Percentiles rank a stretch among this genome's conserved stretches.
These are phyloP conservation scores for Eryngium alpinum DNA, from an alignment of 140 eudicot genomes.

Conservation along the genomic window DNA sequence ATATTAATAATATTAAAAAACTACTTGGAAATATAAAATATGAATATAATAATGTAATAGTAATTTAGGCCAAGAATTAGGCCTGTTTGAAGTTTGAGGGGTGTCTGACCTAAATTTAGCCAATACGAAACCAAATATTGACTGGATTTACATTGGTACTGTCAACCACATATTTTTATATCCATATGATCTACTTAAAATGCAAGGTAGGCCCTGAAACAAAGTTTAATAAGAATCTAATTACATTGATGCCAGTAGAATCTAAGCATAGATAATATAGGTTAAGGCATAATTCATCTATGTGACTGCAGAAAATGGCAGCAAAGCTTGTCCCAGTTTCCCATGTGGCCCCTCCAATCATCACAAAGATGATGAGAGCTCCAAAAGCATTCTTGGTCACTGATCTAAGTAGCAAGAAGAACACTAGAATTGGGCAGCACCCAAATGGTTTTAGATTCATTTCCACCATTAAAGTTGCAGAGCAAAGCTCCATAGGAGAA, in stretches of 20 bases:
- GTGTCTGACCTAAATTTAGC: no score
- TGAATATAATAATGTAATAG: no score
- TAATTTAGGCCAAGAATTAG: no score
- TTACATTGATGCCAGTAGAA: background rate
- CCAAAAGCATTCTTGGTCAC: constrained; percentile 27
- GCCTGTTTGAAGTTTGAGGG: no score
- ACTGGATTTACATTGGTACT: no score
- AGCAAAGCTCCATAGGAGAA: constrained; percentile 32
- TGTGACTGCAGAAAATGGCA: constrained; percentile 30
- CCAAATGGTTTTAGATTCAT: constrained; percentile 22
- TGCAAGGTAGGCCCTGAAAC: no score
- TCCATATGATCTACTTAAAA: background rate
- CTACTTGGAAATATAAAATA: no score
- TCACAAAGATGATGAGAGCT: constrained; percentile 24
- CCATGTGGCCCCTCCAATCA: constrained; percentile 33
- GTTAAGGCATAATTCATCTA: background rate
- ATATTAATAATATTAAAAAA: no score
- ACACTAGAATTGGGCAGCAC: constrained; percentile 10
- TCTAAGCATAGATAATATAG: background rate
- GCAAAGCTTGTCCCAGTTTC: constrained; percentile 43
- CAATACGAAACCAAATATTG: no score
- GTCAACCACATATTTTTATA: background rate
- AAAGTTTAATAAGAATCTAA: no score
- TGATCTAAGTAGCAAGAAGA: constrained; percentile 18
- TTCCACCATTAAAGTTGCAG: constrained; percentile 42